Evolutionary conservation across 257 asterid genomes (phyloP), one percentile per base, ranked within the genome.

Genomic region (Handroanthus guayacan): DNA sequence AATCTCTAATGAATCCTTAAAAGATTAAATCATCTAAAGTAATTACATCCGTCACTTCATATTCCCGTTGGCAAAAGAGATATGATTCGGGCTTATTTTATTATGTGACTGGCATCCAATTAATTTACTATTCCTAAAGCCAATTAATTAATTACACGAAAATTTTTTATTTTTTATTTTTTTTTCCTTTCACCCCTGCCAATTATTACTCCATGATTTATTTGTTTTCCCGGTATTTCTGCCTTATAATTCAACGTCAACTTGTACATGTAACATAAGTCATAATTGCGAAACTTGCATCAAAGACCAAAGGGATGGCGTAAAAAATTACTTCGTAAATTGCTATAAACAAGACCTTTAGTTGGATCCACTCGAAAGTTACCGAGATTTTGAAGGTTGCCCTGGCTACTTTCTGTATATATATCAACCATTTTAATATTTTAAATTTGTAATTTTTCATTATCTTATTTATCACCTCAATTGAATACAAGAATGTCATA

Each of bases 21-120:
- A 37, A 54, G 74, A 6, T n/a, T 37, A 57, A 41, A 52, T 41
- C n/a, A n/a, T 25, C 45, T 25, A 56, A 56, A 67, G 44, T 17
- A 61, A 67, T 18, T 18, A 76, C 52, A 70, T 70, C 72, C 20
- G 44, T 71, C 62, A 71, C 52, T 63, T 78, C 68, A 70, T 71
- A 63, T 69, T 69, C 76, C 58, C 9, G 10, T 6, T 52, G 37
- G 18, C 47, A n/a, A 67, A 57, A 71, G 18, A 62, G 78, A 78
- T 78, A 17, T 79, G 36, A 60, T 74, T 79, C 80, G 76, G 67
- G 61, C 62, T 47, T 31, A 18, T 34, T 76, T 16, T 25, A 25
- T 25, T 25, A 25, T 1, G 31, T 25, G 31, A 25, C 31, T 25
- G 31, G 31, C 31, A 25, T 25, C 31, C 31, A 25, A 25, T 25